Evolutionary conservation across 179 eudicot genomes (phyloP).

Genomic region (Beta macrorhiza): DNA sequence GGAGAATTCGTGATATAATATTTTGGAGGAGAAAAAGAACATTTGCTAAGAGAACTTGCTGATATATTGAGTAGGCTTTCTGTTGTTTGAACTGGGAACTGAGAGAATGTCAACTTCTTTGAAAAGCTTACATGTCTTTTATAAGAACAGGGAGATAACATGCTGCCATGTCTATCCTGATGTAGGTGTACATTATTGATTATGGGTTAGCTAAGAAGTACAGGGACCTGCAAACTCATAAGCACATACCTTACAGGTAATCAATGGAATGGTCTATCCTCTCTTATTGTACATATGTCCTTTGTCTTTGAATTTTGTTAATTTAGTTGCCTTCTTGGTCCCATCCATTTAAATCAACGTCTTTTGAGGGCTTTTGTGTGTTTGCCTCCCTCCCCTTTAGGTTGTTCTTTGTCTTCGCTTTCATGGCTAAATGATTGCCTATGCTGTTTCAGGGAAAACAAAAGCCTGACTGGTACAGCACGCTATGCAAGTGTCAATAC

Average conservation of each 20-base stretch:
- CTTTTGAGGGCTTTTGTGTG: not conserved
- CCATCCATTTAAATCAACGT: not conserved
- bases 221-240: constrained; percentile 93
- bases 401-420: constrained; percentile 3
- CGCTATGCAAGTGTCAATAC: constrained; percentile 98
- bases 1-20: not conserved
- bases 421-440: constrained; percentile 11
- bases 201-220: constrained; percentile 93
- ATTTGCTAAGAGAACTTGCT: not conserved
- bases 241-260: constrained; percentile 97
- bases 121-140: not conserved
- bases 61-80: not conserved
- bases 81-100: not conserved
- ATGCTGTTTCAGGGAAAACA: constrained; percentile 64
- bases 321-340: not conserved
- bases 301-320: not conserved
- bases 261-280: not conserved
- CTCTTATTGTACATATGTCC: not conserved
- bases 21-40: not conserved
- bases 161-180: not conserved
- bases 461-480: constrained; percentile 93
- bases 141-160: not conserved
- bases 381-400: not conserved
- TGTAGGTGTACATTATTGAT: constrained; percentile 82
- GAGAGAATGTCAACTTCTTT: not conserved